Evolutionary conservation across 441 rosid species (phyloP).

Genomic region (Mallotus japonicus): DNA sequence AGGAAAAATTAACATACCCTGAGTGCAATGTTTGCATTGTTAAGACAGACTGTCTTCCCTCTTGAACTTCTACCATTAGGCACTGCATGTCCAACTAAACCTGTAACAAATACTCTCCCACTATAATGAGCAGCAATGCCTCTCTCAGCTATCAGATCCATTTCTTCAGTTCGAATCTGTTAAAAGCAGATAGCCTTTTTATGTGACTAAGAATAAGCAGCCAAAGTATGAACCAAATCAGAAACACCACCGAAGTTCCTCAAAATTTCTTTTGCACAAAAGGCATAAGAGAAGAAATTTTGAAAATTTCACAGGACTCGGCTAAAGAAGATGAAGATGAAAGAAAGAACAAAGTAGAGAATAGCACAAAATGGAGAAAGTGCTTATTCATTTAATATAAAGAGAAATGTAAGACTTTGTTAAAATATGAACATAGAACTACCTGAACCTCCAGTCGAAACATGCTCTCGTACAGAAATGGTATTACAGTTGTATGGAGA

Average conservation of each 20-base stretch:
- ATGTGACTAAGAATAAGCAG: slow-evolving; percentile 7
- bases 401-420: slow-evolving; percentile 8
- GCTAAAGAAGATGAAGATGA: slow-evolving; percentile 2
- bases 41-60: slow-evolving; percentile 80
- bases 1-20: slow-evolving; percentile 56
- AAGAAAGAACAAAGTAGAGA: slow-evolving; percentile 16
- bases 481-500: slow-evolving; percentile 93
- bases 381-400: background rate
- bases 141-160: slow-evolving; percentile 95
- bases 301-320: background rate
- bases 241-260: background rate
- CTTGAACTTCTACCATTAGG: slow-evolving; percentile 65
- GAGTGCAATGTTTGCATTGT: slow-evolving; percentile 89
- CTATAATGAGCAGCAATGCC: slow-evolving; percentile 98
- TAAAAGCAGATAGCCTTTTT: slow-evolving; percentile 9
- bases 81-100: slow-evolving; percentile 70
- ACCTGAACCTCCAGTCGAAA: slow-evolving; percentile 97
- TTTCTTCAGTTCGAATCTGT: slow-evolving; percentile 97
- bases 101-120: slow-evolving; percentile 74
- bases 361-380: slow-evolving; percentile 13
- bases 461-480: slow-evolving; percentile 97
- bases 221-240: background rate
- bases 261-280: slow-evolving; percentile 1
- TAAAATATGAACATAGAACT: slow-evolving; percentile 18
- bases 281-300: background rate